A percentile compares a stretch with the other conserved stretches of the same genome.
These are phyloP conservation scores for Articulospora tetracladia DNA, from an alignment of 495 filamentous ascomycete species.

Conservation along the genomic window DNA sequence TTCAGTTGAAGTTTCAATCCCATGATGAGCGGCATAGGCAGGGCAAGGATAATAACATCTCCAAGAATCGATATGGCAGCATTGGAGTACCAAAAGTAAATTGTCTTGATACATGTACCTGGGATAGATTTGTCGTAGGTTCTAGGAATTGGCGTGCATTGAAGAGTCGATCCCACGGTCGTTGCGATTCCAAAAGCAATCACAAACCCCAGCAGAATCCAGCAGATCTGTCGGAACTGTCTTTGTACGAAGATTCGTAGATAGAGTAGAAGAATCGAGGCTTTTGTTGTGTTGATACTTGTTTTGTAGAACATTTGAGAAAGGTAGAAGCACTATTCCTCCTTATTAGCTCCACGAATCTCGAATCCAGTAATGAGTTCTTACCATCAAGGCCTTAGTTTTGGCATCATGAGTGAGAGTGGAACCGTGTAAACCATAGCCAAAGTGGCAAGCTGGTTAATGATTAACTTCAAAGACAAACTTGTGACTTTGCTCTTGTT, in stretches of 20 bases:
- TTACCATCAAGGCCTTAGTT: not conserved
- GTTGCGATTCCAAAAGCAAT: not conserved
- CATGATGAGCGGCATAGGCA: conserved; percentile 35
- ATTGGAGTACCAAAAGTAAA: conserved; percentile 27
- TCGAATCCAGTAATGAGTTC: not conserved
- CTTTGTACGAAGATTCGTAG: not conserved
- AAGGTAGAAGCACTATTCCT: not conserved
- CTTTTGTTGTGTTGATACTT: not conserved
- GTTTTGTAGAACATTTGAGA: conserved; percentile 7
- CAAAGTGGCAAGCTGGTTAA: not conserved
- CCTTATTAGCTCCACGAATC: not conserved
- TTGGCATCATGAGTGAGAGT: not conserved
- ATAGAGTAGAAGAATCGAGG: conserved; percentile 4
- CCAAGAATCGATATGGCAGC: conserved; percentile 39
- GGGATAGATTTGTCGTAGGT: conserved; percentile 41
- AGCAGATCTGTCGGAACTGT: not conserved
- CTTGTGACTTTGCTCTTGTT: no score
- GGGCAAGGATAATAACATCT: conserved; percentile 40
- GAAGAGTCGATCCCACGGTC: conserved; percentile 6
- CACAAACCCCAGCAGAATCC: not conserved
- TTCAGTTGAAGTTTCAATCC: conserved; percentile 24
- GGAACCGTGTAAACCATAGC: not conserved
- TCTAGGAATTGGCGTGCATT: conserved; percentile 49
- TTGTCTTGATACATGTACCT: conserved; percentile 41
- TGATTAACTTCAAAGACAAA: not conserved